These are phyloP conservation scores for Fusarium duplospermum DNA, from an alignment of 2,329 filamentous ascomycete species.

Conservation along the genomic window DNA sequence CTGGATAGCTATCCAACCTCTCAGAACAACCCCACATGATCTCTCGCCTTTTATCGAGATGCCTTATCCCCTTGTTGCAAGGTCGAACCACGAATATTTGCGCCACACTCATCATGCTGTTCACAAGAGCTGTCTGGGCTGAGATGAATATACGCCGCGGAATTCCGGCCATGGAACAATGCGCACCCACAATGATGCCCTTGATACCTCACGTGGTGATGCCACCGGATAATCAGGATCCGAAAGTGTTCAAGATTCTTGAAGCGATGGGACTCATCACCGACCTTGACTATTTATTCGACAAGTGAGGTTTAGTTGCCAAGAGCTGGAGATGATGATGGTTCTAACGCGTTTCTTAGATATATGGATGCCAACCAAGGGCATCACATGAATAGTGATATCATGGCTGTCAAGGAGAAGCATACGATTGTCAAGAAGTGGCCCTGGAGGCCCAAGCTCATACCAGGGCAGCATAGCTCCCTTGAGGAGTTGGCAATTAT, in stretches of 20 bases:
- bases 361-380: not conserved
- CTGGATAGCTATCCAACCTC: constrained; percentile 8
- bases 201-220: not conserved
- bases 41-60: not conserved
- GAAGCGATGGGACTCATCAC: not conserved
- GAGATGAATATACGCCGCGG: not conserved
- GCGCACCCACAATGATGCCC: not conserved
- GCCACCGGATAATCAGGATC: not conserved
- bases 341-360: not conserved
- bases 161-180: not conserved
- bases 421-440: constrained; percentile 23
- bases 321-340: not conserved
- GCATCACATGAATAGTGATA: not conserved
- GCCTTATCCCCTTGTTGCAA: constrained; percentile 4
- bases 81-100: not conserved
- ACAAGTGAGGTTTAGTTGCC: not conserved
- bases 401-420: not conserved
- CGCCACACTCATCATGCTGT: constrained; percentile 21
- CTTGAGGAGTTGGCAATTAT: constrained; percentile 1
- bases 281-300: not conserved
- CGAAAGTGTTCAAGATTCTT: not conserved
- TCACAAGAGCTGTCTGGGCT: constrained; percentile 7
- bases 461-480: not conserved
- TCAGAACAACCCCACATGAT: not conserved
- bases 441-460: constrained; percentile 1